phyloP scores from a whole-genome alignment of 75 land plant species.

The Selaginella moellendorffii region DNA sequence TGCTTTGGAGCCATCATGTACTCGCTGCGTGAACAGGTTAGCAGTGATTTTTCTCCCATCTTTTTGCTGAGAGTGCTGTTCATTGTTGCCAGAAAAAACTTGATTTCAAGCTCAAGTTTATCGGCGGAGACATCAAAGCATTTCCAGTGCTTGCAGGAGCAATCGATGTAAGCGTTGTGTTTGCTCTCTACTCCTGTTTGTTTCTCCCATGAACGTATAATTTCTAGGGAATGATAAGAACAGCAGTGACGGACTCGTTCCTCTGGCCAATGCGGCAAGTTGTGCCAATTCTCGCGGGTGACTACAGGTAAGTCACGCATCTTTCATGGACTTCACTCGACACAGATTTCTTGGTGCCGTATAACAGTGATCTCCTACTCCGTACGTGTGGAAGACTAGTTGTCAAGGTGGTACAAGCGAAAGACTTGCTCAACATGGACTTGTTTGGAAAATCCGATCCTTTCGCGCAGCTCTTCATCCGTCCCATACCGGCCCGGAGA shows the following conservation, averaged over 20 bases:
- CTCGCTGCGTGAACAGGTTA: constrained; percentile 68
- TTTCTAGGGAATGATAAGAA: constrained; percentile 63
- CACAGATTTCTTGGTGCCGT: no score
- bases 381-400: constrained; percentile 57
- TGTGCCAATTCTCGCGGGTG: constrained; percentile 74
- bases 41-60: no score
- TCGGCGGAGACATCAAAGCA: constrained; percentile 67
- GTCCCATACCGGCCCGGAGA: constrained; percentile 46
- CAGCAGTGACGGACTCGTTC: constrained; percentile 78
- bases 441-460: constrained; percentile 88
- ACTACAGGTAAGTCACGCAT: constrained; percentile 72
- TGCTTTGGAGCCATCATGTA: constrained; percentile 88
- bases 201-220: neutral
- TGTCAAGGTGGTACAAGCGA: constrained; percentile 89
- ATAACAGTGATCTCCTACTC: neutral
- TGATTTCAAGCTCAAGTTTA: constrained; percentile 63
- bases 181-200: neutral
- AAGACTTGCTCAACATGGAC: constrained; percentile 60
- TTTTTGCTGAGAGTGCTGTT: no score
- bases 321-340: no score
- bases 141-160: constrained; percentile 66
- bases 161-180: constrained; percentile 51
- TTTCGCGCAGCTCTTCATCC: constrained; percentile 57
- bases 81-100: constrained; percentile 86
- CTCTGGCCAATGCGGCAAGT: constrained; percentile 83